These are phyloP conservation scores for Chrysoporthe deuterocubensis DNA, from an alignment of 2,329 filamentous ascomycete genomes.

Conservation along the genomic window DNA sequence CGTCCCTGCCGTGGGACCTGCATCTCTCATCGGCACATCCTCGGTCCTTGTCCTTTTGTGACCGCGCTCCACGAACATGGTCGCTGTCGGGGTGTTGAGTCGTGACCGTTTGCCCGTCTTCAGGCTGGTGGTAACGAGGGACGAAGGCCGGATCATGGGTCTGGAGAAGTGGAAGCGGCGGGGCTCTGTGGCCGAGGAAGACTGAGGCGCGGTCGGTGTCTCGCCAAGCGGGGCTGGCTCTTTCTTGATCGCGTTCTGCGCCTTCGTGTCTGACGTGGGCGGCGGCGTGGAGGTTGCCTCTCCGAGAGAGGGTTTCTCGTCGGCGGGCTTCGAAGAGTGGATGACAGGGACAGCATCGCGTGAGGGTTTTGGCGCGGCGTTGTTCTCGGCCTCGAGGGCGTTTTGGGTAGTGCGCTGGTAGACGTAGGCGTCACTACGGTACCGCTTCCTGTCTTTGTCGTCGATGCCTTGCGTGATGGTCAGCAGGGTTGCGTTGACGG, in stretches of 20 bases:
- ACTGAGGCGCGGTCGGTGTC: conserved; percentile 17
- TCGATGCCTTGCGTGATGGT: conserved; percentile 51
- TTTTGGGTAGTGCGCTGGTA: conserved; percentile 55
- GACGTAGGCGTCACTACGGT: conserved; percentile 57
- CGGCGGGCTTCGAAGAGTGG: conserved; percentile 49
- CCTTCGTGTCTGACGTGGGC: background rate
- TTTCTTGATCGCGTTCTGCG: background rate
- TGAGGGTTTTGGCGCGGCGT: conserved; percentile 33
- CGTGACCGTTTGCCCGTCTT: conserved; percentile 46
- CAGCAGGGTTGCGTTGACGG: conserved; percentile 8
- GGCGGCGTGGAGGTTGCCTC: conserved; percentile 29
- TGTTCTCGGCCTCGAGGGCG: conserved; percentile 33
- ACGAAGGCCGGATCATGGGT: conserved; percentile 44
- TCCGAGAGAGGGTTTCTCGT: conserved; percentile 36
- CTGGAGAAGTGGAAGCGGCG: conserved; percentile 62
- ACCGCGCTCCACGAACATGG: conserved; percentile 61
- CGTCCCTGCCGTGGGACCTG: background rate
- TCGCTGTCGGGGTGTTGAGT: conserved; percentile 42
- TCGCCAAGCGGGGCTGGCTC: background rate
- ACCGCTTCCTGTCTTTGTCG: conserved; percentile 52
- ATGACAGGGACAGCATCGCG: conserved; percentile 47
- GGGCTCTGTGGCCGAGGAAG: conserved; percentile 40
- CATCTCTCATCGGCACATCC: conserved; percentile 24
- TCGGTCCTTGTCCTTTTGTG: conserved; percentile 36
- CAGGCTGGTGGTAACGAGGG: conserved; percentile 36